Evolutionary conservation across 805 yeast genomes (phyloP).

Genomic region (Yarrowia hollandica): DNA sequence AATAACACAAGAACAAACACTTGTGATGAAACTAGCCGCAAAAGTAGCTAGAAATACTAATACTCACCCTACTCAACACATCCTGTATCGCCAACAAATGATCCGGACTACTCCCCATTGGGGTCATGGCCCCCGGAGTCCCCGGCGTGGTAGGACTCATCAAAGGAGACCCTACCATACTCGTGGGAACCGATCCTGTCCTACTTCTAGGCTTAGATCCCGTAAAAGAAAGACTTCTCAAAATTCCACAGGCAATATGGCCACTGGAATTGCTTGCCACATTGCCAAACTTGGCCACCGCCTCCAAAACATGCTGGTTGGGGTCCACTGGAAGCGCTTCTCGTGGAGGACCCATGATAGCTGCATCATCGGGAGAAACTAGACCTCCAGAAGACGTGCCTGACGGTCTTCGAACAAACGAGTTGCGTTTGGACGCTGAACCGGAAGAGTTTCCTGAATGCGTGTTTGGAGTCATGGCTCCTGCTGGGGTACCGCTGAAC

Average conservation of each 20-base stretch:
- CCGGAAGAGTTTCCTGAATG: constrained; percentile 16
- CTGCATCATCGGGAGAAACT: constrained; percentile 11
- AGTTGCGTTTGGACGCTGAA: not conserved
- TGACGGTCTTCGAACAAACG: constrained; percentile 12
- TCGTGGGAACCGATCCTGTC: not conserved
- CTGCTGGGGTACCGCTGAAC: not conserved
- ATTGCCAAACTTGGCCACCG: constrained; percentile 19
- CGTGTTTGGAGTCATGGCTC: constrained; percentile 6
- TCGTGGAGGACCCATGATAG: constrained; percentile 13
- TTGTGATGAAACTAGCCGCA: not conserved
- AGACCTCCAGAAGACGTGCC: constrained; percentile 1
- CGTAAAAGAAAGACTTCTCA: constrained; percentile 8
- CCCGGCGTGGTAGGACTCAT: constrained; percentile 4
- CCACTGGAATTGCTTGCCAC: constrained; percentile 25
- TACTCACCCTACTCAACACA: constrained; percentile 20
- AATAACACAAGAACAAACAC: no score
- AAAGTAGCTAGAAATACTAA: not conserved
- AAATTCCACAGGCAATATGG: constrained; percentile 17
- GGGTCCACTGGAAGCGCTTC: constrained; percentile 8
- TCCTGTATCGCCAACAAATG: constrained; percentile 21
- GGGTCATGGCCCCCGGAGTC: constrained; percentile 18
- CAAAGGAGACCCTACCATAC: constrained; percentile 8
- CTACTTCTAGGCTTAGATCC: constrained; percentile 1
- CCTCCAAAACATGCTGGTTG: constrained; percentile 22
- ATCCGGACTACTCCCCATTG: not conserved